Conservation (phyloP, 192 early-diverging fungal genomes). For the Coemansia sp. region DNA sequence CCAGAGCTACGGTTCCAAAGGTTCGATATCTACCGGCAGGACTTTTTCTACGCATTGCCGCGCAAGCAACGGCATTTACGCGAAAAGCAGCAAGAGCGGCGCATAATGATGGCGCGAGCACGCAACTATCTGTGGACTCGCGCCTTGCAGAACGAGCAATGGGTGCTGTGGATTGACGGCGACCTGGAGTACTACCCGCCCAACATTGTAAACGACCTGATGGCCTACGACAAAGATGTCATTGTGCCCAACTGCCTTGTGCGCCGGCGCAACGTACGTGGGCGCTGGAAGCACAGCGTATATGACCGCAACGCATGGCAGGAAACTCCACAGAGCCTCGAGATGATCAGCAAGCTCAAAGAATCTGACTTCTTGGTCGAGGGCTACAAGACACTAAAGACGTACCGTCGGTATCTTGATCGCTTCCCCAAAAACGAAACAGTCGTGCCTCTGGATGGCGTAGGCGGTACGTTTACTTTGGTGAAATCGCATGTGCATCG, state of each 20-base stretch:
- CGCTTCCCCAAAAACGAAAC: constrained; percentile 42
- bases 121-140: constrained; percentile 63
- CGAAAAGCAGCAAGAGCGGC: constrained; percentile 58
- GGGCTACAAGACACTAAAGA: constrained; percentile 46
- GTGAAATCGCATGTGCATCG: constrained; percentile 67
- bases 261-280: constrained; percentile 28
- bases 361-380: constrained; percentile 43
- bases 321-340: constrained; percentile 59
- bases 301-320: constrained; percentile 73
- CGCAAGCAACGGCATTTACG: constrained; percentile 60
- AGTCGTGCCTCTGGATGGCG: constrained; percentile 61
- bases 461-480: constrained; percentile 66
- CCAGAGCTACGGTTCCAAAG: constrained; percentile 53
- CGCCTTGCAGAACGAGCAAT: constrained; percentile 59
- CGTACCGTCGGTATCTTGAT: constrained; percentile 46
- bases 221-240: constrained; percentile 63
- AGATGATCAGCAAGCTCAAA: constrained; percentile 41
- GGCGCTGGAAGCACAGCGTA: constrained; percentile 53
- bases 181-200: constrained; percentile 69
- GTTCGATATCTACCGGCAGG: constrained; percentile 62
- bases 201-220: constrained; percentile 59
- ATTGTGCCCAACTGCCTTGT: constrained; percentile 64
- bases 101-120: constrained; percentile 60
- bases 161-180: constrained; percentile 74
- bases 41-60: constrained; percentile 52